Evolutionary conservation across 345 rosid species (phyloP).

Genomic region (Carallia brachiata): DNA sequence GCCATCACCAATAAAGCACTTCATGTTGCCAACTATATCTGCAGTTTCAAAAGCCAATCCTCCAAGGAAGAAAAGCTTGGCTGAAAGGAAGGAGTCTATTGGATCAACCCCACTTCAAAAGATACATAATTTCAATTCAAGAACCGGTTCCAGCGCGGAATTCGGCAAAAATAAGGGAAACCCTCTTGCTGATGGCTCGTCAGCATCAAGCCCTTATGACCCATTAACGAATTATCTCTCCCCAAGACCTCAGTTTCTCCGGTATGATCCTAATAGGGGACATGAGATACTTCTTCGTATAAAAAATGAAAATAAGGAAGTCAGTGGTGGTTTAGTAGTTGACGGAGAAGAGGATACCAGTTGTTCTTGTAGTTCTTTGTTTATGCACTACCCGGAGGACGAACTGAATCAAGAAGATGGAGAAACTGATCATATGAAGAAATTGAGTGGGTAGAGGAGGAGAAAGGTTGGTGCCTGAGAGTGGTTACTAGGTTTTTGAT

Average conservation of each 20-base stretch:
- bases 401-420: constrained; percentile 9
- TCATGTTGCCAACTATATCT: constrained; percentile 35
- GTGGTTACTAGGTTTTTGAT: constrained; percentile 24
- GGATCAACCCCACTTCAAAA: constrained; percentile 13
- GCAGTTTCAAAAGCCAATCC: constrained; percentile 32
- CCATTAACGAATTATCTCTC: constrained; percentile 29
- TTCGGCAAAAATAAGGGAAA: background rate
- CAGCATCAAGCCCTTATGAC: constrained; percentile 25
- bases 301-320: constrained; percentile 25
- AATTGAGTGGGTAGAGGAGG: constrained; percentile 26
- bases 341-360: constrained; percentile 16
- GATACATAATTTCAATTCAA: constrained; percentile 2
- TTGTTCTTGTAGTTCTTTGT: constrained; percentile 13
- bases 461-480: constrained; percentile 25
- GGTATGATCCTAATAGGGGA: constrained; percentile 37
- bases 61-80: constrained; percentile 37
- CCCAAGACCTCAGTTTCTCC: constrained; percentile 46
- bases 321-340: background rate
- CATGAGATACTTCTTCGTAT: constrained; percentile 21
- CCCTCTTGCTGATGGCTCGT: constrained; percentile 3
- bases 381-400: constrained; percentile 2
- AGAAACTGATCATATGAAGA: constrained; percentile 25
- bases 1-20: constrained; percentile 15
- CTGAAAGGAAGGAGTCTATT: constrained; percentile 33
- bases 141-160: background rate